These are phyloP conservation scores for Medicago arabica DNA, from an alignment of 306 rosid genomes.

Conservation along the genomic window DNA sequence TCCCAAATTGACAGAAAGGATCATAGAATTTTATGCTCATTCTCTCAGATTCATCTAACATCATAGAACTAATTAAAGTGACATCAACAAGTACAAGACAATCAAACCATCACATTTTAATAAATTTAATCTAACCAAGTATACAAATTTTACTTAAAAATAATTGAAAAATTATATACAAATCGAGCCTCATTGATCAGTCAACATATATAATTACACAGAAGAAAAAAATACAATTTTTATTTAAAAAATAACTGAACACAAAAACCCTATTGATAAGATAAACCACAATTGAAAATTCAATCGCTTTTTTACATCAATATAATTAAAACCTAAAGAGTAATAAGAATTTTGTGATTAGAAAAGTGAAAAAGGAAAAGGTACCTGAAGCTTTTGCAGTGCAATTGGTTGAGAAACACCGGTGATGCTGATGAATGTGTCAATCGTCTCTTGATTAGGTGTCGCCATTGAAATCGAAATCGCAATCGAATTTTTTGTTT, in stretches of 20 bases:
- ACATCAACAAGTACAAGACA: neutral
- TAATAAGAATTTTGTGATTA: neutral
- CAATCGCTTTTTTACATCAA: neutral
- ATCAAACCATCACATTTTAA: too few relatives aligned
- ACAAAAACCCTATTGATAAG: conserved; percentile 6
- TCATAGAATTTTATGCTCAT: neutral
- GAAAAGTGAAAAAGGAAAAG: neutral
- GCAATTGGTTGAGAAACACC: conserved; percentile 74
- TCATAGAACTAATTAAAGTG: neutral
- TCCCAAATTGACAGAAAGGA: neutral
- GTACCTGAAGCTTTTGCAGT: conserved; percentile 69
- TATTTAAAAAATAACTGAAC: neutral
- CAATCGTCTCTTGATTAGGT: conserved; percentile 81
- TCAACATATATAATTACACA: neutral
- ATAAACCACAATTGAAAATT: neutral
- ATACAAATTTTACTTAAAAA: neutral
- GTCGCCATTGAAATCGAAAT: conserved; percentile 69
- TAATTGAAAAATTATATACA: neutral
- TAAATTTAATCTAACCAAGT: neutral
- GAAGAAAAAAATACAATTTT: neutral
- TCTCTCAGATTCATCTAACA: conserved; percentile 11
- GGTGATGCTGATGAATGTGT: conserved; percentile 77
- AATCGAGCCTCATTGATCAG: conserved; percentile 5
- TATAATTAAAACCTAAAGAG: neutral
- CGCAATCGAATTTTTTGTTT: neutral